These are phyloP conservation scores for Obelidium mucronatum DNA, from an alignment of 192 early-diverging fungal species.

Conservation along the genomic window DNA sequence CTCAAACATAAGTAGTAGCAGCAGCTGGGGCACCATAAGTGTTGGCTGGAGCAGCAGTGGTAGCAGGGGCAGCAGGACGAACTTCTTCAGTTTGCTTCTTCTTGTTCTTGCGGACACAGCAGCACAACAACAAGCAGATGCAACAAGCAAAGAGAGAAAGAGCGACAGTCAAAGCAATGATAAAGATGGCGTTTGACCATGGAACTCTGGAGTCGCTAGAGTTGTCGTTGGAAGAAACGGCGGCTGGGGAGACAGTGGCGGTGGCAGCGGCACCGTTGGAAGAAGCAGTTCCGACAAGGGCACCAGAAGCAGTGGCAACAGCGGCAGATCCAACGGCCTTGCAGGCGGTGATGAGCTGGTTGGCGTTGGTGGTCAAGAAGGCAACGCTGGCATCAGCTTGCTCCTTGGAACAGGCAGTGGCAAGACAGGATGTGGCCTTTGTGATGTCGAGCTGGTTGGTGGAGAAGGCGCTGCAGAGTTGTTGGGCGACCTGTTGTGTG, in stretches of 20 bases:
- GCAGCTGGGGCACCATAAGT: no score
- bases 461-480: background rate
- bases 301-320: background rate
- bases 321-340: background rate
- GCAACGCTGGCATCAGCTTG: background rate
- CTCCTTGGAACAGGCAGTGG: background rate
- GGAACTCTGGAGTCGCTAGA: background rate
- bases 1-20: background rate
- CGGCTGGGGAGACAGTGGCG: background rate
- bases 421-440: background rate
- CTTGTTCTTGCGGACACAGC: background rate
- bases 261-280: background rate
- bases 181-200: constrained; percentile 7
- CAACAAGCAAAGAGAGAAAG: background rate
- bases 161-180: constrained; percentile 1
- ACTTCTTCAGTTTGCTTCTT: background rate
- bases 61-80: background rate
- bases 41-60: background rate
- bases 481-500: background rate
- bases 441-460: background rate
- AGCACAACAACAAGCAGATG: constrained; percentile 1
- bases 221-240: background rate
- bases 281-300: background rate
- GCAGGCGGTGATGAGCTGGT: background rate
- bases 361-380: background rate